phyloP scores from a whole-genome alignment of 2,329 filamentous ascomycete genomes.

The Aspergillus awamori region DNA sequence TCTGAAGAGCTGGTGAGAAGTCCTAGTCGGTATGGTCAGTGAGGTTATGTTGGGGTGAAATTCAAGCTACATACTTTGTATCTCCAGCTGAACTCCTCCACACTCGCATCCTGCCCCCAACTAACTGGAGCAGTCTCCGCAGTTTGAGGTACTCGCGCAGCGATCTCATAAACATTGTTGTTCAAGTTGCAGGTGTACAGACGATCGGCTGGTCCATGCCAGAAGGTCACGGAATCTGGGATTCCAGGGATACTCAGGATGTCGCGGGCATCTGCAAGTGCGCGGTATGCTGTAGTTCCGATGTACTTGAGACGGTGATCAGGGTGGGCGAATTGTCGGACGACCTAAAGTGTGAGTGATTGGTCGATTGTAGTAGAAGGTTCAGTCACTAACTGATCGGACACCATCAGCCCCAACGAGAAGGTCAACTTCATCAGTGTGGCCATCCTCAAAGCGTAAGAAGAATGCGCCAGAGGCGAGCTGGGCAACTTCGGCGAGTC shows the following conservation, averaged over 20 bases:
- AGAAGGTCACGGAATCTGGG: slow-evolving; percentile 17
- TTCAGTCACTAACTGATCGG: slow-evolving; percentile 10
- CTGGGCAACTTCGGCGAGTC: slow-evolving; percentile 4
- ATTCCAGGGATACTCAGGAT: slow-evolving; percentile 13
- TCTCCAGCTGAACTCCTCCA: slow-evolving; percentile 13
- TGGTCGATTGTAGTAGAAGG: background rate
- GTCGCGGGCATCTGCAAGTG: slow-evolving; percentile 10
- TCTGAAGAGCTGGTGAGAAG: slow-evolving; percentile 10
- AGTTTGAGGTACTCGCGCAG: slow-evolving; percentile 6
- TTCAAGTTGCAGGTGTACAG: slow-evolving; percentile 20
- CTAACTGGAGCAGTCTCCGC: slow-evolving; percentile 6
- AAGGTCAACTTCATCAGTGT: slow-evolving; percentile 13
- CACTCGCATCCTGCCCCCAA: slow-evolving; percentile 17
- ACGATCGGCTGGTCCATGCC: slow-evolving; percentile 18
- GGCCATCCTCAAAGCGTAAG: slow-evolving; percentile 12
- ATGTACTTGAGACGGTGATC: slow-evolving; percentile 17
- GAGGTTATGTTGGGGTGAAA: too few species aligned
- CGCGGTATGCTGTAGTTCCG: slow-evolving; percentile 17
- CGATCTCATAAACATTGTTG: slow-evolving; percentile 17
- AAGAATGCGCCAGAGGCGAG: background rate
- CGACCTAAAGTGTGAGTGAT: background rate
- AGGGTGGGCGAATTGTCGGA: slow-evolving; percentile 18
- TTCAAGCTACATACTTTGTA: slow-evolving; percentile 4
- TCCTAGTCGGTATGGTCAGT: background rate
- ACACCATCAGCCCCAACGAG: slow-evolving; percentile 20